Evolutionary conservation across 2,329 filamentous ascomycete genomes (phyloP).

Genomic region (Arthrobotrys pseudoclavata): DNA sequence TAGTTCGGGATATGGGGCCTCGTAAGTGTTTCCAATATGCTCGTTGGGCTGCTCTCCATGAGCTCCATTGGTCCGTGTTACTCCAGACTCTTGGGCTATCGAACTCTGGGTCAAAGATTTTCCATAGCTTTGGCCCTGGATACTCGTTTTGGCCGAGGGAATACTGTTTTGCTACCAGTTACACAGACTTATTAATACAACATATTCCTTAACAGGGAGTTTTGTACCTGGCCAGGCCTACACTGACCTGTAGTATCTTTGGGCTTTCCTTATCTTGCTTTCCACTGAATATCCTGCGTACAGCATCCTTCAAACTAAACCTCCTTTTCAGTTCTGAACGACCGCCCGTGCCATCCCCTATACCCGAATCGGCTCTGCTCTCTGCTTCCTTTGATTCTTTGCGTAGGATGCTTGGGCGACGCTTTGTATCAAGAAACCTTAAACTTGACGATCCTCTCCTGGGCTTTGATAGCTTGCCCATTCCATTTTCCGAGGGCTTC

Average conservation of each 20-base stretch:
- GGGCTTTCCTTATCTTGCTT: conserved; percentile 15
- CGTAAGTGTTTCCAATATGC: background rate
- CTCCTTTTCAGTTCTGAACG: conserved; percentile 19
- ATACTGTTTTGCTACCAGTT: background rate
- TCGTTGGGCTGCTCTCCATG: background rate
- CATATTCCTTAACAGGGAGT: background rate
- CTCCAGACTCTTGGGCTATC: background rate
- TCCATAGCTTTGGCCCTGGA: background rate
- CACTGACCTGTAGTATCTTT: conserved; percentile 10
- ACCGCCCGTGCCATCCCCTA: background rate
- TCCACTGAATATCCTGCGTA: conserved; percentile 35
- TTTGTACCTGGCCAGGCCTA: background rate
- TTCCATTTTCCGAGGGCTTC: conserved; percentile 21
- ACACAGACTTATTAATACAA: background rate
- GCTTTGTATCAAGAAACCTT: conserved; percentile 8
- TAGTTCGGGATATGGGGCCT: background rate
- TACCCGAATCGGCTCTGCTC: background rate
- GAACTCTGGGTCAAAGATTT: background rate
- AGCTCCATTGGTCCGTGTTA: background rate
- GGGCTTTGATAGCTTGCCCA: conserved; percentile 36
- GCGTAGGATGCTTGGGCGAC: conserved; percentile 33
- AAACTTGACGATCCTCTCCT: conserved; percentile 31
- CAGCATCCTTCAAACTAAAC: conserved; percentile 44
- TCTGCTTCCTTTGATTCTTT: conserved; percentile 30
- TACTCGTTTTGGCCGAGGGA: background rate